Percentiles rank a stretch among this genome's conserved stretches.
Evolutionary conservation across 768 basidiomycete genomes (phyloP).

Genomic region (Lyophyllum shimeji): DNA sequence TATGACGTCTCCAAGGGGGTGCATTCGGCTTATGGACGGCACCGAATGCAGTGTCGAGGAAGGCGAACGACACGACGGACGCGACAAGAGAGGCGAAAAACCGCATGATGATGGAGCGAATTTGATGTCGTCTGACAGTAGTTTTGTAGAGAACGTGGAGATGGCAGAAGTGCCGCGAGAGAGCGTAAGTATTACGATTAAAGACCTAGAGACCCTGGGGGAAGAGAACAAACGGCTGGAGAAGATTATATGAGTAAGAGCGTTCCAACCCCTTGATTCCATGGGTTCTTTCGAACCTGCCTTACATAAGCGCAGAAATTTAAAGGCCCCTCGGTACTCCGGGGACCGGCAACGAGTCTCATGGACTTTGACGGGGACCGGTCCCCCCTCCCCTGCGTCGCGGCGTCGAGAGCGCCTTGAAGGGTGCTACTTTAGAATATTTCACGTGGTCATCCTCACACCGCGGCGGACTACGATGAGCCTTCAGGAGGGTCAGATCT

Average conservation of each 20-base stretch:
- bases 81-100: conserved; percentile 13
- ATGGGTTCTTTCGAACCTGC: not conserved
- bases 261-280: not conserved
- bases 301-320: not conserved
- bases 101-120: conserved; percentile 15
- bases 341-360: too few relatives aligned
- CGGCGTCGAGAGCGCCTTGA: too few relatives aligned
- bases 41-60: conserved; percentile 10
- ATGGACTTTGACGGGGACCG: too few relatives aligned
- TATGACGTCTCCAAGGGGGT: conserved; percentile 11
- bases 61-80: conserved; percentile 14
- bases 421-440: too few relatives aligned
- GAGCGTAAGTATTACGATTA: not conserved
- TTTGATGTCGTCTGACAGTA: conserved; percentile 1
- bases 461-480: too few relatives aligned
- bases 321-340: too few relatives aligned
- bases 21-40: conserved; percentile 8
- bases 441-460: too few relatives aligned
- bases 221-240: not conserved
- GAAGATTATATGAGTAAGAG: not conserved
- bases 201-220: not conserved
- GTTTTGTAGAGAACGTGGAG: conserved; percentile 15
- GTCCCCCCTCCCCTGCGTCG: too few relatives aligned
- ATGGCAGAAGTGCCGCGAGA: conserved; percentile 10
- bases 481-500: too few relatives aligned